Evolutionary conservation across 306 rosid genomes (phyloP).

Genomic region (Chamaecrista fasciculata): DNA sequence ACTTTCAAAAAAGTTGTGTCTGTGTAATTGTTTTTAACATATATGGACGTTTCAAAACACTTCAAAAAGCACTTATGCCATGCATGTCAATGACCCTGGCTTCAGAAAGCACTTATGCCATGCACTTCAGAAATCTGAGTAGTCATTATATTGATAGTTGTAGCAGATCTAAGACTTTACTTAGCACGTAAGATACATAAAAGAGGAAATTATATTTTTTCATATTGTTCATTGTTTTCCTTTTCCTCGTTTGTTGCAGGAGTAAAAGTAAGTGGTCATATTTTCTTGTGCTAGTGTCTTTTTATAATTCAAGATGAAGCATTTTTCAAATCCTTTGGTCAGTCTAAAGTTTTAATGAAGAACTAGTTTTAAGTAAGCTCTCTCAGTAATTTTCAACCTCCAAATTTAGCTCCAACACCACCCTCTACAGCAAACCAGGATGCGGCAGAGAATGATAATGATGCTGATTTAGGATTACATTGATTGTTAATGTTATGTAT

Average conservation of each 20-base stretch:
- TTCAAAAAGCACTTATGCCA: background rate
- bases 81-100: background rate
- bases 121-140: conserved; percentile 25
- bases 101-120: no score
- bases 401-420: no score
- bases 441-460: no score
- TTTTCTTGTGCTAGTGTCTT: conserved; percentile 62
- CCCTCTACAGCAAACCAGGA: no score
- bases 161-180: conserved; percentile 10
- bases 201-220: background rate
- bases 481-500: no score
- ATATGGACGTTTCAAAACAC: background rate
- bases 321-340: conserved; percentile 67
- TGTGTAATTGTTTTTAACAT: background rate
- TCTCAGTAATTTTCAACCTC: no score
- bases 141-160: conserved; percentile 26
- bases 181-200: conserved; percentile 19
- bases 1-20: background rate
- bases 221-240: conserved; percentile 46
- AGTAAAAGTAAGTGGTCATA: conserved; percentile 57
- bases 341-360: conserved; percentile 68
- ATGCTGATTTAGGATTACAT: no score
- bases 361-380: no score
- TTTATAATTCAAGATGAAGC: conserved; percentile 77
- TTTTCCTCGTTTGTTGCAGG: conserved; percentile 76